Base-by-base conservation (phyloP, 2,329 filamentous ascomycete genomes). In the Xylaria sp. region DNA sequence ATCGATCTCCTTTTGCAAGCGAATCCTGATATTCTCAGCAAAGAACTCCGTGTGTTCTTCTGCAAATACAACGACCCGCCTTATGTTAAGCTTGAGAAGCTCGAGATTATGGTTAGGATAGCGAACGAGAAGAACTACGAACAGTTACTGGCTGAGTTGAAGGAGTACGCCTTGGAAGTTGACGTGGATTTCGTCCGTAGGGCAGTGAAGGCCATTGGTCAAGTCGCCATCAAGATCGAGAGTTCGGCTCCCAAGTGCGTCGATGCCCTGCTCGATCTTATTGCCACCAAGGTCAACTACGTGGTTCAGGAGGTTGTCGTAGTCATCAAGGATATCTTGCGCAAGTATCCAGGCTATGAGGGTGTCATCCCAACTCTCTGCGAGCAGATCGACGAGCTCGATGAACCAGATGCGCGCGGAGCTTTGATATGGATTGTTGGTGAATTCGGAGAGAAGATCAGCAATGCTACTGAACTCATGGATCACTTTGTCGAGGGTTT, bases 21-120 rank as follows among this genome's bases (percentile, higher is more conserved):
- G 68, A 93, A 97, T 74, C 92, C 94, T 9, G 92, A 96, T 67
- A 97, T 99, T 58, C 82, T 99, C 8, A 96, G 91, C 80, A 97
- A 97, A 75, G 94, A 99, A 75, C 86, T 99, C 70, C 86, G 94
- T 50, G 94, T 99, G 7, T 99, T 99, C 79, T 99, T 99, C 79
- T 99, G 94, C 87, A 99, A 99, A 78, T 99, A 99, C 79, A 97
- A 97, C 73, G 94, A 99, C 68, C 93, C 94, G 1, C 92, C 92
- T 19, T 99, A 99, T 73, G 87, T 99, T 69, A 99, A 99, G 76
- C 86, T 99, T 61, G 90, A 96, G 72, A 99, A 99, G 73, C 84
- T 99, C 54, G 94, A 99, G 73, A 97, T 97, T 64, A 97, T 99
- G 94, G 93, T 99, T 52, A 88, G 94, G 74, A 97, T 99, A 86